Base-by-base conservation (phyloP, 2,329 filamentous ascomycete species). In the Fusarium sp. region DNA sequence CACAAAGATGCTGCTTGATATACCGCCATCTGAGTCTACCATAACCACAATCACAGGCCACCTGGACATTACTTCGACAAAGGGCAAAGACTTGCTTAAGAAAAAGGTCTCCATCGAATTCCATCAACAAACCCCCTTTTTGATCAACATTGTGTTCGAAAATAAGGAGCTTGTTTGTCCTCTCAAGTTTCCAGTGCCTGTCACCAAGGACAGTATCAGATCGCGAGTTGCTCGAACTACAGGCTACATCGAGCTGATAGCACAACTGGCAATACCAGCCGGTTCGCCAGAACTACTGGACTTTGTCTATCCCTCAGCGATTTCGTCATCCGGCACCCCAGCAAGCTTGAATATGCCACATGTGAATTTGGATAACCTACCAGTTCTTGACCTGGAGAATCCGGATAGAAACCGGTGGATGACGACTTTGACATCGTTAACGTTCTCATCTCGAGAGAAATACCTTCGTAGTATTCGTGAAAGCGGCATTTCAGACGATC, bases 171-270 rank as follows among this genome's bases (percentile, higher is more conserved):
- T 81, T 3, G 59, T 81, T 3, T 78, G 76, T 10, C 73, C 79
- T 3, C 46, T 85, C 3, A 75, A 70, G 3, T 87, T 83, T 55
- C 82, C 83, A 1, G 56, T 78, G 0, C 83, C 84, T 0, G 74
- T 86, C 12, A 73, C 74, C 16, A 77, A 78, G 16, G 75, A 77
- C 6, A 75, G 72, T 11, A 77, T 76, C 67, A 81, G 75, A 61
- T 82, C 78, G 3, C 81, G 82, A 15, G 77, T 86, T 25, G 83
- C 82, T 38, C 81, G 84, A 32, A 83, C 76, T 24, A 83, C 83
- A 3, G 75, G 75, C 12, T 86, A 84, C 64, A 70, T 86, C 30
- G 84, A 86, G 63, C 73, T 86, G 29, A 76, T 83, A 38, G 83
- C 80, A 12, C 75, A 75, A 7, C 25, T 79, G 22, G 78, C 77